These are phyloP conservation scores for Ophiocordyceps sinensis DNA, from an alignment of 2,329 filamentous ascomycete species.

Conservation along the genomic window DNA sequence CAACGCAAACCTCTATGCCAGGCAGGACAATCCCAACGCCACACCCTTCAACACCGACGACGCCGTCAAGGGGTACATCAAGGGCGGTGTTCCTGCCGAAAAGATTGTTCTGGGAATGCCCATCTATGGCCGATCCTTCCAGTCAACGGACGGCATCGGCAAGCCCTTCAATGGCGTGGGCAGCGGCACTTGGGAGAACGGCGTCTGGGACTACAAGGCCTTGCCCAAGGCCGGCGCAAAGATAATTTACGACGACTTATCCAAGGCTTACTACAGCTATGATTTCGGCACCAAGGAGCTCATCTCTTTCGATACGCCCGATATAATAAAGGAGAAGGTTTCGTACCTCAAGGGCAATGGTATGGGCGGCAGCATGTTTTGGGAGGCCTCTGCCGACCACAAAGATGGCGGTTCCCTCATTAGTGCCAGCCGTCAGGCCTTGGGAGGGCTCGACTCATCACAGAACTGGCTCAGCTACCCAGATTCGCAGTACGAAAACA, in stretches of 20 bases:
- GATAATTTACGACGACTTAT: conserved; percentile 40
- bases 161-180: conserved; percentile 49
- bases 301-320: conserved; percentile 56
- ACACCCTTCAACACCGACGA: conserved; percentile 58
- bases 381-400: conserved; percentile 62
- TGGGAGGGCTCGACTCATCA: conserved; percentile 25
- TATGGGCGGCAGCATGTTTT: conserved; percentile 73
- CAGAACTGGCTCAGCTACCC: conserved; percentile 39
- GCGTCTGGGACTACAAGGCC: conserved; percentile 70
- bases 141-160: conserved; percentile 47
- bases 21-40: conserved; percentile 31
- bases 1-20: conserved; percentile 55
- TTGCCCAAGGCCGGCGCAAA: conserved; percentile 48
- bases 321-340: conserved; percentile 47
- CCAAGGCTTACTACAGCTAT: conserved; percentile 58
- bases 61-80: conserved; percentile 52
- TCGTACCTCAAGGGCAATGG: conserved; percentile 46
- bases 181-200: conserved; percentile 55
- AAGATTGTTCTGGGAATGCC: conserved; percentile 73
- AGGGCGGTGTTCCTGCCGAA: conserved; percentile 41
- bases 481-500: conserved; percentile 39
- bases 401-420: conserved; percentile 46
- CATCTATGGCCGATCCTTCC: conserved; percentile 25
- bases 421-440: conserved; percentile 26
- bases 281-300: conserved; percentile 44